Conservation (phyloP, 352 stramenopile genomes). For the Aphanomyces stellatus region DNA sequence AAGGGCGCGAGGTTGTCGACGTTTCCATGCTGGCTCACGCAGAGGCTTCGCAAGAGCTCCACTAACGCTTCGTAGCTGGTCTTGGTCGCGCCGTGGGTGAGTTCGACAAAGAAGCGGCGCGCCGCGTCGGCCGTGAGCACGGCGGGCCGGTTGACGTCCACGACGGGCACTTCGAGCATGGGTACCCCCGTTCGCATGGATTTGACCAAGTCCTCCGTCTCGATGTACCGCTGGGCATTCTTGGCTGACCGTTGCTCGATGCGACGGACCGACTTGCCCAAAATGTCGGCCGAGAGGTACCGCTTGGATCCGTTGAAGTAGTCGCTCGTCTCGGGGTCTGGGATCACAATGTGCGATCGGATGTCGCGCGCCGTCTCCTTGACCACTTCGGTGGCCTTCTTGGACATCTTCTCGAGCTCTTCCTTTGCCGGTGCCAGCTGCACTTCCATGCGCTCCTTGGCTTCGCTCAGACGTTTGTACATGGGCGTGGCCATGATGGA, state of each 20-base stretch:
- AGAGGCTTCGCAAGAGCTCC: neutral
- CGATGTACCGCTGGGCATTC: constrained; percentile 6
- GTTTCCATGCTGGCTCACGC: neutral
- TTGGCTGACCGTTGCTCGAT: neutral
- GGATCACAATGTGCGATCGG: neutral
- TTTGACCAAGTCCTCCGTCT: neutral
- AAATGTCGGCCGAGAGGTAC: neutral
- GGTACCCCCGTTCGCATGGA: neutral
- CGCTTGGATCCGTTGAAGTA: constrained; percentile 16
- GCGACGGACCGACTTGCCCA: neutral
- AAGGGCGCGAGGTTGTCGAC: neutral
- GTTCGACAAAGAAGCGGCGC: constrained; percentile 15
- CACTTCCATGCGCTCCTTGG: neutral
- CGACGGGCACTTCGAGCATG: neutral
- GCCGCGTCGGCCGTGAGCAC: neutral
- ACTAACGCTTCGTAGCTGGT: neutral
- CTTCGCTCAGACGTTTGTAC: neutral
- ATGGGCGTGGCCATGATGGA: neutral
- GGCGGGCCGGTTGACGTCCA: neutral
- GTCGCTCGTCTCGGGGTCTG: constrained; percentile 8
- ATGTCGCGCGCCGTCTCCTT: neutral
- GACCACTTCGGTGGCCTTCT: neutral
- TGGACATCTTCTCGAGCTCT: neutral
- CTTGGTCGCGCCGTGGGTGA: neutral
- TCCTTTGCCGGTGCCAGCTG: neutral